Base-by-base conservation (phyloP, 139 green algal genomes). In the Chlorella sp. region DNA sequence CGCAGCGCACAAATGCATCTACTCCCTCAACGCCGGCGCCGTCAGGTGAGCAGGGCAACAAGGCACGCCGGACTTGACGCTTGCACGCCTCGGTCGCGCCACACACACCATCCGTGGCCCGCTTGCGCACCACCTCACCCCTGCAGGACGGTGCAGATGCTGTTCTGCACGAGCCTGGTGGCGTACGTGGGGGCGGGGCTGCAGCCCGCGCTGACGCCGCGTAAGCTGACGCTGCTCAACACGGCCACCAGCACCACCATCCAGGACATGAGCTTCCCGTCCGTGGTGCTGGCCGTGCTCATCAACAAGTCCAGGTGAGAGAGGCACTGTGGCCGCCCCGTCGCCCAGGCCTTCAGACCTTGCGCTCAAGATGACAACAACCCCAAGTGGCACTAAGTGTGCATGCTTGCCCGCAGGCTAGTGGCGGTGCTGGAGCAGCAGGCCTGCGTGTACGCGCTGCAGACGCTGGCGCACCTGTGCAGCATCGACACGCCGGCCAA, bases 121-220 rank as follows among this genome's bases (percentile, higher is more conserved):
- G n/a, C 24, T 27, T 30, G 24, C 55, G 27, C 55, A 31, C 4
- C 6, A 6, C 20, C 24, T 65, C 5, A 51, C 1, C 4, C 33
- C n/a, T 35, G 30, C 87, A 95, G 90, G 42, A 77, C 89, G 22
- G 86, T 80, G 22, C 81, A 93, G 71, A 95, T 95, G 91, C 85
- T 95, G 1, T 95, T 90, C 74, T 91, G 85, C 73, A 93, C 88
- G 22, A 91, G 82, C 76, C 75, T 96, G 30, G 49, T 96, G 64
- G 91, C 86, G 0, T 93, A 86, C 69, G 89, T 92, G 26, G 91
- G 91, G 0, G 32, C 69, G 81, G 89, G 90, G 2, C 84, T 88
- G 75, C 89, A 96, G 83, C 85, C 91, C 0, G 72, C 85, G 3
- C 82, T 95, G 31, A 92, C 87, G 4, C 88, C 90, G 1, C 80